A percentile compares a stretch with the other conserved stretches of the same genome.
These are phyloP conservation scores for Bidens hawaiensis DNA, from an alignment of 140 eudicot species.

Conservation along the genomic window DNA sequence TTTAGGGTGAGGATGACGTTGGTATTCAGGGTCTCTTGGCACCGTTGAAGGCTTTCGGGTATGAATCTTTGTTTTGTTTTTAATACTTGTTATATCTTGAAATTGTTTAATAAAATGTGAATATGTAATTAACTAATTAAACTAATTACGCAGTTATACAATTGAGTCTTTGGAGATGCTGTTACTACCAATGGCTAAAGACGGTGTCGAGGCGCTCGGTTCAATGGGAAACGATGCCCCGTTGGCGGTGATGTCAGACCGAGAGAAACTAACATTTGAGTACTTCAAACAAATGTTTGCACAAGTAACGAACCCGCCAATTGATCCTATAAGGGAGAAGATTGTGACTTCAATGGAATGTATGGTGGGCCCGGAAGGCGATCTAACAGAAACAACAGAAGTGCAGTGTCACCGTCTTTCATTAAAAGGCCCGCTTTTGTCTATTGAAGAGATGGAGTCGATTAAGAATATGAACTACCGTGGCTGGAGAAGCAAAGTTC, in stretches of 20 bases:
- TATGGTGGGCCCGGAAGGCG: slow-evolving; percentile 99
- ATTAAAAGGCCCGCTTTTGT: slow-evolving; percentile 85
- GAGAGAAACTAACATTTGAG: slow-evolving; percentile 94
- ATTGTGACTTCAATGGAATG: slow-evolving; percentile 98
- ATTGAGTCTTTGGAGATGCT: slow-evolving; percentile 91
- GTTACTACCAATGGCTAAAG: slow-evolving; percentile 96
- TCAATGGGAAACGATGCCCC: slow-evolving; percentile 99
- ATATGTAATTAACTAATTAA: neutral
- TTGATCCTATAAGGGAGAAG: slow-evolving; percentile 96
- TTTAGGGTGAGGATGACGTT: slow-evolving; percentile 72
- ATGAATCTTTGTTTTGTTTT: slow-evolving; percentile 1
- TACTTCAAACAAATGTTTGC: slow-evolving; percentile 99
- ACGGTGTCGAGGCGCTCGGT: slow-evolving; percentile 96
- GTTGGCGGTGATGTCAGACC: slow-evolving; percentile 92
- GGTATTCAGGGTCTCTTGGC: slow-evolving; percentile 84
- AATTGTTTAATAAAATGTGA: neutral
- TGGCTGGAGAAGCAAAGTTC: slow-evolving; percentile 96
- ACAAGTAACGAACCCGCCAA: slow-evolving; percentile 98
- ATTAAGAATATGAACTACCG: slow-evolving; percentile 83
- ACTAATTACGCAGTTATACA: slow-evolving; percentile 46
- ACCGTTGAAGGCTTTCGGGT: slow-evolving; percentile 97
- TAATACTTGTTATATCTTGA: neutral
- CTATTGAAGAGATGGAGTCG: slow-evolving; percentile 92
- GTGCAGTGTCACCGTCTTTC: slow-evolving; percentile 96
- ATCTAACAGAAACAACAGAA: slow-evolving; percentile 94